Evolutionary conservation across 2,329 filamentous ascomycete species (phyloP), one percentile per base, ranked within the genome.

Genomic region (Trichophyton rubrum): DNA sequence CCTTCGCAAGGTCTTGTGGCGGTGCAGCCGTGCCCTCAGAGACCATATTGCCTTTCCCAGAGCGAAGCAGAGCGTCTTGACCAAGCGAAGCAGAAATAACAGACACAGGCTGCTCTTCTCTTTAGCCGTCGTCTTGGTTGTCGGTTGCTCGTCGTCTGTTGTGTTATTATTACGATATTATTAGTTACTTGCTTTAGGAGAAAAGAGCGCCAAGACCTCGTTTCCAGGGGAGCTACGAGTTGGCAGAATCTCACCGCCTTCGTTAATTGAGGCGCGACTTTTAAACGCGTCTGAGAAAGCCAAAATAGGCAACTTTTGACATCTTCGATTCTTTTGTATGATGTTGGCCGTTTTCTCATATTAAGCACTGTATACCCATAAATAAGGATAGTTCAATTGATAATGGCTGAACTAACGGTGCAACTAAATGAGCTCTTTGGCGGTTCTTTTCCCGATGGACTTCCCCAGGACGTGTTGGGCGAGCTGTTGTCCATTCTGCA

Each of bases 401-500:
- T 20, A 20, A 65, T 64, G 62, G 59, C 53, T 13, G 60, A 62
- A 11, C 58, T 30, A 22, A 38, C 22, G 15, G 41, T 57, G 1
- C 80, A 84, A 67, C 76, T 85, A 66, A 80, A 82, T 62, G 78
- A 81, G 70, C 78, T 78, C 77, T 92, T 83, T 74, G 79, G 74
- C 62, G 76, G 68, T 68, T 79, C 73, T 68, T 79, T 73, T 69
- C 81, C 76, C 3, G 74, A 77, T 63, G 76, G 82, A 41, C 79
- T 97, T 4, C 83, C 89, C 63, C 78, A 85, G 64, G 92, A 97
- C 72, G 82, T 97, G 61, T 77, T 90, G 65, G 78, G 81, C 59
- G 91, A 96, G 75, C 79, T 99, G 66, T 82, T 87, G 70, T 95
- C 90, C 62, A 95, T 96, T 71, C 82, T 93, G 76, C 85, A 86